phyloP scores from a whole-genome alignment of 495 filamentous ascomycete genomes.

The Podospora anserina region DNA sequence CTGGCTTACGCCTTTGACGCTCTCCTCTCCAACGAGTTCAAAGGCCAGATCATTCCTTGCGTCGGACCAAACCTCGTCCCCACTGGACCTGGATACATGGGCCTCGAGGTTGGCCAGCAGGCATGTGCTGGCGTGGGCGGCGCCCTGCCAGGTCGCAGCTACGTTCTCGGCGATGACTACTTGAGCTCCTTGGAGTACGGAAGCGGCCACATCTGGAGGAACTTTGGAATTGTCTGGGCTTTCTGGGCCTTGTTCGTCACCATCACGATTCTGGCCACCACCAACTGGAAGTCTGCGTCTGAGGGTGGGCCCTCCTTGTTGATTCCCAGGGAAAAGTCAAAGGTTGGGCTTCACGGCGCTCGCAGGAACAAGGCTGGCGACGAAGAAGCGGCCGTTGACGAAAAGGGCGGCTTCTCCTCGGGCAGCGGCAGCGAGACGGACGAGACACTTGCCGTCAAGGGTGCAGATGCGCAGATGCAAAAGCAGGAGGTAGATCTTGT shows the following conservation, averaged over 20 bases:
- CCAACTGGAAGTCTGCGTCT: slow-evolving; percentile 50
- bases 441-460: slow-evolving; percentile 13
- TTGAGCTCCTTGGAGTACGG: slow-evolving; percentile 59
- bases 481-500: slow-evolving; percentile 34
- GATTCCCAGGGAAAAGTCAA: background rate
- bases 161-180: slow-evolving; percentile 61
- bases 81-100: slow-evolving; percentile 52
- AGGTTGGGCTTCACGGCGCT: background rate
- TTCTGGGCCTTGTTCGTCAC: slow-evolving; percentile 65
- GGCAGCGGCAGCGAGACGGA: slow-evolving; percentile 17
- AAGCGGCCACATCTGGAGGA: slow-evolving; percentile 72
- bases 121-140: slow-evolving; percentile 56
- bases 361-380: slow-evolving; percentile 15
- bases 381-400: slow-evolving; percentile 34
- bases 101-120: slow-evolving; percentile 43
- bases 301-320: slow-evolving; percentile 22
- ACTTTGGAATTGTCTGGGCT: slow-evolving; percentile 70
- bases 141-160: slow-evolving; percentile 47
- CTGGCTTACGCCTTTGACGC: slow-evolving; percentile 71
- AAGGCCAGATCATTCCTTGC: slow-evolving; percentile 49
- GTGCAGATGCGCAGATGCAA: slow-evolving; percentile 21
- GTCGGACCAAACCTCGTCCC: slow-evolving; percentile 54
- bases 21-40: slow-evolving; percentile 67
- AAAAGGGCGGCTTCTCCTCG: slow-evolving; percentile 38
- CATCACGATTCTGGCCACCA: slow-evolving; percentile 58